Conservation (phyloP, 306 rosid species). For the Inga oerstediana region DNA sequence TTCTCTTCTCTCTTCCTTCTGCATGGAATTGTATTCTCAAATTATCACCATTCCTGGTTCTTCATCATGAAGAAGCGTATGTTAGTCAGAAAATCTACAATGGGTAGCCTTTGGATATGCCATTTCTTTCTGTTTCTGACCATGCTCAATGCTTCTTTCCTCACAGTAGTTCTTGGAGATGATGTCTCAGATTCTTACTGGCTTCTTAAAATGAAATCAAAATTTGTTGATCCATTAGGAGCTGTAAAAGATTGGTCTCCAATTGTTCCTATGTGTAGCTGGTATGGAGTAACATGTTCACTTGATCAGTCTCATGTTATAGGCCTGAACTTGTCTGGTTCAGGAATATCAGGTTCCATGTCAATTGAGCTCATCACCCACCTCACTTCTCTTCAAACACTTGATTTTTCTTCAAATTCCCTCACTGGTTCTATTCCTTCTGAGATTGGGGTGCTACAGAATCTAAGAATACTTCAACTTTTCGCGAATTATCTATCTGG, state of each 20-base stretch:
- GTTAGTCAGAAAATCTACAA: slow-evolving; percentile 29
- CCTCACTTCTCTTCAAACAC: slow-evolving; percentile 63
- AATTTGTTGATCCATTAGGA: slow-evolving; percentile 62
- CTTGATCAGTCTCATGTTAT: slow-evolving; percentile 50
- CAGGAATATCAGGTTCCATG: slow-evolving; percentile 77
- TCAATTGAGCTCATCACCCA: slow-evolving; percentile 56
- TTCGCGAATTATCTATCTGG: slow-evolving; percentile 80
- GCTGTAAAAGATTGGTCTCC: slow-evolving; percentile 76
- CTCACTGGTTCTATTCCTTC: slow-evolving; percentile 75
- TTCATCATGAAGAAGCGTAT: slow-evolving; percentile 43
- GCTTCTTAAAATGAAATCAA: slow-evolving; percentile 78
- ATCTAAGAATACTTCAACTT: slow-evolving; percentile 58
- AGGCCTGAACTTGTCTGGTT: slow-evolving; percentile 68
- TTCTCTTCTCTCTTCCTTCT: slow-evolving; percentile 18
- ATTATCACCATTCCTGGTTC: slow-evolving; percentile 34
- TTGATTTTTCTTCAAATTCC: slow-evolving; percentile 80
- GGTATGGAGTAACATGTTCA: slow-evolving; percentile 79
- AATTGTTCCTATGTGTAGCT: slow-evolving; percentile 53
- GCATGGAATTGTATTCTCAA: slow-evolving; percentile 37
- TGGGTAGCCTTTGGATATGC: slow-evolving; percentile 52
- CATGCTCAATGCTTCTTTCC: slow-evolving; percentile 41
- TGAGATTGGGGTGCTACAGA: slow-evolving; percentile 64
- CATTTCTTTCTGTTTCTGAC: slow-evolving; percentile 49
- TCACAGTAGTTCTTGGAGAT: slow-evolving; percentile 45
- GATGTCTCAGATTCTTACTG: slow-evolving; percentile 49